Evolutionary conservation across 352 stramenopile species (phyloP).

Genomic region (Phytophthora sp.): DNA sequence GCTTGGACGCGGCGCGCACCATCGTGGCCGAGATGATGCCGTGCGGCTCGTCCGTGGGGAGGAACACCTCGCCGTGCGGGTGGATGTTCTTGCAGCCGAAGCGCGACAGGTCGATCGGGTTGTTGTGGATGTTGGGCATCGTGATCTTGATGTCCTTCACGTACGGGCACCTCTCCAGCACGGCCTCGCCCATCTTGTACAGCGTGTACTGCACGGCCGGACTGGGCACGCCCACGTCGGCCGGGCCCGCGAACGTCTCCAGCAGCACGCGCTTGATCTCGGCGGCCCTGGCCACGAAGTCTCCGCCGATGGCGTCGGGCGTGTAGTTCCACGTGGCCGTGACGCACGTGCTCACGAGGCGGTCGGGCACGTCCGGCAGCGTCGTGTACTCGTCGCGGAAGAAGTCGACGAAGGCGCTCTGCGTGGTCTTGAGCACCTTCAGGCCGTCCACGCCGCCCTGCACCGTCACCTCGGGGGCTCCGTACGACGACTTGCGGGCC

Average conservation of each 20-base stretch:
- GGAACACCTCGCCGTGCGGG: constrained; percentile 88
- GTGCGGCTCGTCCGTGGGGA: constrained; percentile 86
- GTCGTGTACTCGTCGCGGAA: constrained; percentile 85
- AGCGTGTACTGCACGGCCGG: constrained; percentile 86
- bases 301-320: constrained; percentile 34
- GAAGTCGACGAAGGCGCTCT: constrained; percentile 89
- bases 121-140: constrained; percentile 92
- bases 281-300: constrained; percentile 50
- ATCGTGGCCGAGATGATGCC: constrained; percentile 89
- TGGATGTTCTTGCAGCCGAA: constrained; percentile 89
- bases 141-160: constrained; percentile 79
- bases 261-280: constrained; percentile 75
- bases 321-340: constrained; percentile 82
- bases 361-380: constrained; percentile 75
- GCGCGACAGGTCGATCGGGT: constrained; percentile 83
- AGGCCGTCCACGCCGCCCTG: constrained; percentile 67
- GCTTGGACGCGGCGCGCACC: constrained; percentile 59
- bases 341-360: constrained; percentile 78
- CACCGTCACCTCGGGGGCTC: constrained; percentile 49
- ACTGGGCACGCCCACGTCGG: constrained; percentile 76
- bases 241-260: constrained; percentile 78
- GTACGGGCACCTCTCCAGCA: constrained; percentile 66
- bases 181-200: constrained; percentile 87
- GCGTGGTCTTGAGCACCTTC: constrained; percentile 90
- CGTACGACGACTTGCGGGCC: constrained; percentile 49